These are phyloP conservation scores for Pneumocystis carinii DNA, from an alignment of 1,139 yeast species.

Conservation along the genomic window DNA sequence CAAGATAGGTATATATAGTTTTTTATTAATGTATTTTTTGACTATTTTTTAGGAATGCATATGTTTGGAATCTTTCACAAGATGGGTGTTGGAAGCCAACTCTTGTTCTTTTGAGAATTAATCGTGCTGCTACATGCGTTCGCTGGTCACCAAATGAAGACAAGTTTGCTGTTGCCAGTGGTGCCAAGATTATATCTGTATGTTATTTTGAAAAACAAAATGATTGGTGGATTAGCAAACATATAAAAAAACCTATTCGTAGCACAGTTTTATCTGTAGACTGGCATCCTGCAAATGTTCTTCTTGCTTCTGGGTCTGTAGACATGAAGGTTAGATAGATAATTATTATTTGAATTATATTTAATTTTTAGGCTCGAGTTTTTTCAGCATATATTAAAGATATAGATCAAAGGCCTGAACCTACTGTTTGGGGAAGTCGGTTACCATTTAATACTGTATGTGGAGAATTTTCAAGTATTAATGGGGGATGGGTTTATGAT, in stretches of 20 bases:
- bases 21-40: background rate
- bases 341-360: background rate
- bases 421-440: constrained; percentile 85
- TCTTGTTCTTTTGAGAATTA: constrained; percentile 77
- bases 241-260: constrained; percentile 78
- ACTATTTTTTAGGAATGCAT: constrained; percentile 49
- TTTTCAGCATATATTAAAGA: constrained; percentile 89
- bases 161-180: constrained; percentile 94
- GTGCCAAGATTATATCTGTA: constrained; percentile 85
- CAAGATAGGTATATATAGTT: constrained; percentile 41
- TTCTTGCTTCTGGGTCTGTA: constrained; percentile 82
- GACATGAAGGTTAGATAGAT: constrained; percentile 47
- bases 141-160: constrained; percentile 86
- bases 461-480: constrained; percentile 62
- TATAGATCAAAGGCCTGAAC: constrained; percentile 65
- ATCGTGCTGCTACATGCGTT: constrained; percentile 85
- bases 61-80: constrained; percentile 73
- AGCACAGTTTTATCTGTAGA: constrained; percentile 72
- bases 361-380: constrained; percentile 42
- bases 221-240: constrained; percentile 99
- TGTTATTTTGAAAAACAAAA: constrained; percentile 93
- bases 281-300: constrained; percentile 91
- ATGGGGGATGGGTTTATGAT: constrained; percentile 88
- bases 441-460: constrained; percentile 90
- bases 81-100: constrained; percentile 67